phyloP scores from a whole-genome alignment of 2,329 filamentous ascomycete species.

The Emericellopsis atlantica region DNA sequence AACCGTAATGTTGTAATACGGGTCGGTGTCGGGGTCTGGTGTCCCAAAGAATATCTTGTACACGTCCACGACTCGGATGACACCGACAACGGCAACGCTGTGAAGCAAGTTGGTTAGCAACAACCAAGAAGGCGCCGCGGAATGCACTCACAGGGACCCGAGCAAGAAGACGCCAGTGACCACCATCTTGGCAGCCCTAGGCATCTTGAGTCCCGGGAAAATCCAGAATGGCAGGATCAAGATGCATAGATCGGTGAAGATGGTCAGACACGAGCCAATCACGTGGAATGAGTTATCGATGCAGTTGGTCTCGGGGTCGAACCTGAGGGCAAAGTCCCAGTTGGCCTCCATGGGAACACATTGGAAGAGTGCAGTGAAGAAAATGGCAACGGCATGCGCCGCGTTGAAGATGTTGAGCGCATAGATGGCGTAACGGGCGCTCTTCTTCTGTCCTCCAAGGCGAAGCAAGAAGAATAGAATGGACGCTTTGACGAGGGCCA shows the following conservation, averaged over 20 bases:
- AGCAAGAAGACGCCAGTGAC: too few species aligned
- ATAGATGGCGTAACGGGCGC: constrained; percentile 11
- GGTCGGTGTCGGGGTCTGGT: too few species aligned
- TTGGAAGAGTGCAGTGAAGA: constrained; percentile 24
- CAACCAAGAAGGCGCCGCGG: background rate
- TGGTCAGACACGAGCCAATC: too few species aligned
- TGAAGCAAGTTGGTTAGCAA: background rate
- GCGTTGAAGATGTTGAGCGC: constrained; percentile 20
- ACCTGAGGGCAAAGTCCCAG: constrained; percentile 12
- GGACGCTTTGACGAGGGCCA: constrained; percentile 30
- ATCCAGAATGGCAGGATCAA: too few species aligned
- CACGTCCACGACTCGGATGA: too few species aligned
- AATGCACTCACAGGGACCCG: background rate
- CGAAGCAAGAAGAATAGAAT: constrained; percentile 31
- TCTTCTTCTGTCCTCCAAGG: constrained; percentile 17
- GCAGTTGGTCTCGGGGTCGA: too few species aligned
- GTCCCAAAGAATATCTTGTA: too few species aligned
- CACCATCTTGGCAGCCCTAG: too few species aligned
- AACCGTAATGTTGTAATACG: constrained; percentile 1
- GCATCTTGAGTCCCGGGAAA: too few species aligned
- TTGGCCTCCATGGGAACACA: constrained; percentile 20
- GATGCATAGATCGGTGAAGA: too few species aligned
- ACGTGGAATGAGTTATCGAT: too few species aligned
- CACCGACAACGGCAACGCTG: too few species aligned
- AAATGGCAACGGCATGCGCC: constrained; percentile 19